Evolutionary conservation across 768 basidiomycete species (phyloP).

Genomic region (Termitomyces sp.): DNA sequence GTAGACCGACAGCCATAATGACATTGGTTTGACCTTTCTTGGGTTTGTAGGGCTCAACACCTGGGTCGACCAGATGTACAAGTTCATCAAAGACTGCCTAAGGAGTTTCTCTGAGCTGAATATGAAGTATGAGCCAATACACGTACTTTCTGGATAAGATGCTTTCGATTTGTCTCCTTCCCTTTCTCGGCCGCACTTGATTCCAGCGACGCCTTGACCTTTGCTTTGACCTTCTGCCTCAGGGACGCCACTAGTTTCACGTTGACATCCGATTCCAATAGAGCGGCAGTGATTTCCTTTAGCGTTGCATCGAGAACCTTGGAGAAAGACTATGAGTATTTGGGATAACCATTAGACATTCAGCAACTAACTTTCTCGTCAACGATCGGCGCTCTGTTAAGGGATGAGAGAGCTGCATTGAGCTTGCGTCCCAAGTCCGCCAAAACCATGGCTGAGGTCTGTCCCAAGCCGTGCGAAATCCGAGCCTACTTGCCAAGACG

Average conservation of each 20-base stretch:
- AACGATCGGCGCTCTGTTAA: constrained; percentile 81
- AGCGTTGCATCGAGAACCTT: constrained; percentile 92
- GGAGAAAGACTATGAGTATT: constrained; percentile 6
- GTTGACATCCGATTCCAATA: constrained; percentile 97
- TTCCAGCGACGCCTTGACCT: constrained; percentile 82
- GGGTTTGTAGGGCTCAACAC: constrained; percentile 93
- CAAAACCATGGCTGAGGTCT: constrained; percentile 72
- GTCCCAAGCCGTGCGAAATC: constrained; percentile 18
- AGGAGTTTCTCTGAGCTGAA: not conserved
- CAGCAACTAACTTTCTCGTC: constrained; percentile 76
- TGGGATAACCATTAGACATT: not conserved
- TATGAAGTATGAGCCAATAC: not conserved
- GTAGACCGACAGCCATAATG: constrained; percentile 96
- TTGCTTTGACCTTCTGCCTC: constrained; percentile 85
- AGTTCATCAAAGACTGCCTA: constrained; percentile 97
- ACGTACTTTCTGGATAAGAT: constrained; percentile 85
- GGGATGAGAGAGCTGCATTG: constrained; percentile 88
- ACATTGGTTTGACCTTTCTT: constrained; percentile 93
- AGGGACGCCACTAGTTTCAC: constrained; percentile 90
- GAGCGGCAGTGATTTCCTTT: constrained; percentile 91
- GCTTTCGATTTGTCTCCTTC: constrained; percentile 79
- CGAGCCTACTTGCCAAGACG: not conserved
- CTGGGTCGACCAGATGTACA: constrained; percentile 92
- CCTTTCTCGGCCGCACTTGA: constrained; percentile 59
- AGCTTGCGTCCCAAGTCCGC: constrained; percentile 93